Evolutionary conservation across 2,329 filamentous ascomycete genomes (phyloP), one percentile per base, ranked within the genome.

Genomic region (Stachybotrys chlorohalonatus): DNA sequence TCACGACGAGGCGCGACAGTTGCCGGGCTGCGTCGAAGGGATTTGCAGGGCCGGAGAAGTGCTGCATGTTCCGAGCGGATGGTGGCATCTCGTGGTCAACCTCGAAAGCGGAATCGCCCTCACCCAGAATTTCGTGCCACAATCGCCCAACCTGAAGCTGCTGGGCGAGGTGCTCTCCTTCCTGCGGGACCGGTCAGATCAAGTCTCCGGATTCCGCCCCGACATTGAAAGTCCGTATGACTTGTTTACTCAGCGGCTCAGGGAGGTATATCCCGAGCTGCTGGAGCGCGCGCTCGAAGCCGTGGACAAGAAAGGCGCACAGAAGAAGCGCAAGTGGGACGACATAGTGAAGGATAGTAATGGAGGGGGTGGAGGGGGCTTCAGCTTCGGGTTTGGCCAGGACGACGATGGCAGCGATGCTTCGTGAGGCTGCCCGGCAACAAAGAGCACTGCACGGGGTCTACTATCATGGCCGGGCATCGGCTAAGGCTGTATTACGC

Each of bases 31-130:
- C 64, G 71, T 87, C 32, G 93, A 97, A 71, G 93, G 90, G 0
- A 84, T 97, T 31, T 97, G 93, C 66, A 72, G 75, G 13, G 82
- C 85, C 47, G 93, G 93, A 2, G 94, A 97, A 69, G 86, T 97
- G 15, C 72, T 97, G 52, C 90, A 96, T 66, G 93, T 97, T 6
- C 93, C 94, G 0, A 91, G 87, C 52, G 92, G 93, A 6, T 97
- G 93, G 93, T 97, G 94, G 85, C 93, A 97, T 75, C 75, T 97
- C 36, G 94, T 97, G 9, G 85, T 97, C 49, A 97, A 97, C 65
- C 74, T 96, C 1, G 87, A 91, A 62, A 79, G 83, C 11, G 87
- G 89, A 48, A 88, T 97, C 59, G 94, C 93, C 5, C 79, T 97
- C 59, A 97, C 93, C 7, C 93, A 97, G 68, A 97, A 97, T 67